Base-by-base conservation (phyloP, 139 green algal species). In the Coelastrella sp. region DNA sequence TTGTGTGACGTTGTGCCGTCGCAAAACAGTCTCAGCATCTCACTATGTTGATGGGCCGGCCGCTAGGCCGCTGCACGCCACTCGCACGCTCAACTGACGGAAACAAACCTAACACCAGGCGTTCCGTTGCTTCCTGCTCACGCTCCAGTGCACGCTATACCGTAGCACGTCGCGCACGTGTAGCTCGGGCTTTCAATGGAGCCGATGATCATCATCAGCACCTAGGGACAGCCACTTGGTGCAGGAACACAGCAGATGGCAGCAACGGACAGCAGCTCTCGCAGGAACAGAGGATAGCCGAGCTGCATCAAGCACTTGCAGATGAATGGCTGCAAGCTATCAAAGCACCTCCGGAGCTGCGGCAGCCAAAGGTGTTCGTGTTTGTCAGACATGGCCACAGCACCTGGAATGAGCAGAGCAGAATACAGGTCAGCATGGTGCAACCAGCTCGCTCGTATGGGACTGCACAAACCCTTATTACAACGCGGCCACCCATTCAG, bases 371-470 rank as follows among this genome's bases (percentile, higher is more conserved):
- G 87, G 80, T 65, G 7, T 94, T 97, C 64, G 93, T 97, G 23
- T 83, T 97, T 78, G 86, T 97, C 4, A 83, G 95, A 56, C 95
- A 97, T 81, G 95, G 95, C 8, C 86, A 95, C 57, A 95, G 93
- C 32, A 94, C 91, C 4, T 97, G 95, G 95, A 97, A 97, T 88
- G 80, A 92, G 19, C 84, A 96, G 89, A 88, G 92, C 16, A 85
- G 95, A 5, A 96, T 97, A 73, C 94, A 96, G 93, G 95, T 93
- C n/a, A 75, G 75, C 7, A 80, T 3, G 23, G 10, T 76, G 76
- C 19, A 64, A 4, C 19, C 32, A 1, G 32, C 32, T 47, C 32
- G 32, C 32, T 47, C 32, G 32, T 47, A 47, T 47, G 32, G 32
- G 32, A 47, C 32, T 47, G 32, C 32, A 47, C 1, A 47, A 47